These are phyloP conservation scores for Aspergillus clavatus DNA, from an alignment of 2,329 filamentous ascomycete genomes.

Conservation along the genomic window DNA sequence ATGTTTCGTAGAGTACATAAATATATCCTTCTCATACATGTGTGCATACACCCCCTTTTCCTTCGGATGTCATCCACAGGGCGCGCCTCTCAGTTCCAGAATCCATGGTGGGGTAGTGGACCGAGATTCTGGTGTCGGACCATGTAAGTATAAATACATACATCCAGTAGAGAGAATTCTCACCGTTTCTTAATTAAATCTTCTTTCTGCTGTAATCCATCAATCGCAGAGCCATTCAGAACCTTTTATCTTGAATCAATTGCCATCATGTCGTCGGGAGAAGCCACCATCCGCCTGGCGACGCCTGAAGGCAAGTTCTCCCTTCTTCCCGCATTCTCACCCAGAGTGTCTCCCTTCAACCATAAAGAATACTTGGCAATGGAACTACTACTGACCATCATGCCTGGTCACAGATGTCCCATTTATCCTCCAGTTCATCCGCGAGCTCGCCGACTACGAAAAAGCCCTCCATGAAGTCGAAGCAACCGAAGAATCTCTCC, in stretches of 20 bases:
- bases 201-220: background rate
- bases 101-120: background rate
- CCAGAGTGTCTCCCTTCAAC: background rate
- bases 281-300: conserved; percentile 39
- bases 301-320: conserved; percentile 36
- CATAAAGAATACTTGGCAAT: no score
- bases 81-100: background rate
- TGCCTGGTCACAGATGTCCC: conserved; percentile 60
- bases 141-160: background rate
- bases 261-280: conserved; percentile 25
- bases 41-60: background rate
- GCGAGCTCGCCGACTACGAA: conserved; percentile 84
- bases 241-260: background rate
- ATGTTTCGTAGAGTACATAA: background rate
- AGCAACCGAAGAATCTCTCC: conserved; percentile 70
- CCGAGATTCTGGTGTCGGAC: background rate
- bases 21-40: background rate
- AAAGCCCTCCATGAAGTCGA: conserved; percentile 68
- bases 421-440: conserved; percentile 74
- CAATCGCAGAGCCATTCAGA: background rate
- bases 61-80: background rate
- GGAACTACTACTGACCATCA: conserved; percentile 1
- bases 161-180: no score
- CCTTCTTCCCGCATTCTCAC: background rate
- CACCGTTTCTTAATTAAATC: background rate